Base-by-base conservation (phyloP, 768 basidiomycete genomes). In the Trametes cubensis region DNA sequence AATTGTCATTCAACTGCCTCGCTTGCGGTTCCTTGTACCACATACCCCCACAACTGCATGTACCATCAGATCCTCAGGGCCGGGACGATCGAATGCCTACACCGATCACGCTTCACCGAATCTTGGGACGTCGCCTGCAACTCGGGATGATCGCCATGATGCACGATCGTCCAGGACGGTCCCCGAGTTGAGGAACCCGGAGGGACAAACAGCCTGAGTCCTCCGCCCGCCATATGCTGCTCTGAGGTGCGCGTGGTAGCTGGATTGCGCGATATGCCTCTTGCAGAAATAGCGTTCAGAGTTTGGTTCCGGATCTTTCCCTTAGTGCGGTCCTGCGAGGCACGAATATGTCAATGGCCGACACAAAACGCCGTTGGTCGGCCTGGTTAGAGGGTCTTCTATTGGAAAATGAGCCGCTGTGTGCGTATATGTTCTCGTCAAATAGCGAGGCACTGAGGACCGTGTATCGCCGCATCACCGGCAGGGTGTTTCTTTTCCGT, bases 41-140 rank as follows among this genome's bases (percentile, higher is more conserved):
- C 62, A 64, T 60, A 60, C 63, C 55, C 58, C 58, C 63, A 64
- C 63, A 50, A 49, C 49, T 20, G 45, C 40, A 34, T 58, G 55
- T 60, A 60, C 26, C 54, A 65, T 61, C 59, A 65, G 60, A 65
- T 61, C 63, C 55, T 46, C 46, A 57, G 55, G 63, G 59, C 41
- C 57, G 10, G 6, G 40, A 21, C 60, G 63, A 61, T 57, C 63
- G 59, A 60, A 46, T 55, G 58, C 21, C 49, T 28, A 44, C 41
- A 44, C 58, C 49, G 63, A 64, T 64, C 63, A 58, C 39, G 48
- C 41, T 44, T 41, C 58, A 42, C 48, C 55, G 39, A 60, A 64
- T 60, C 58, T 64, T 45, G 58, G 28, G 42, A 49, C 51, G 51
- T 55, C 53, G 62, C 47, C 56, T 47, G 47, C 47, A n/a, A 10